Evolutionary conservation across 108 stramenopile species (phyloP), one percentile per base, ranked within the genome.

Genomic region (Fragilariopsis cylindrus): DNA sequence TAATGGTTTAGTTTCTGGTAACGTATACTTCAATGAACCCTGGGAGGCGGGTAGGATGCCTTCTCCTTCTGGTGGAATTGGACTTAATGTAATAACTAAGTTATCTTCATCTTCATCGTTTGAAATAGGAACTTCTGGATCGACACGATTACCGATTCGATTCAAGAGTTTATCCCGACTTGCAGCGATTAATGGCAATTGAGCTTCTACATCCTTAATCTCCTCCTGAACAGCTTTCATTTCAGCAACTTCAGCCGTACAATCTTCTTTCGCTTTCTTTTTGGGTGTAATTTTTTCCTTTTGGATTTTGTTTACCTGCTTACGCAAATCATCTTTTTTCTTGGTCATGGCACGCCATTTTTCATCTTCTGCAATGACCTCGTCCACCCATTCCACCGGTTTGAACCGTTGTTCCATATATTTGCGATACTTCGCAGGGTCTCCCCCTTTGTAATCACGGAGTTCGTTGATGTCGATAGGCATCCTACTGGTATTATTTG

Each of bases 101-200:
- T 97, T 98, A 72, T 98, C 97, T 52, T 84, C 82, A 4, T 98
- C 98, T 83, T 99, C 99, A 73, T 98, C 90, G 15, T 98, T 42
- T 47, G 80, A 80, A 60, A 97, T 91, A 58, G 97, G 97, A 47
- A 99, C 99, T 67, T 96, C 92, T 7, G 93, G 87, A 76, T 96
- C 98, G 48, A 99, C 98, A 55, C 97, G 81, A 88, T 99, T 99
- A 5, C 98, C 99, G 76, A 99, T 94, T 39, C 80, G 76, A 56
- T 84, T 86, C 55, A 99, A 73, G 15, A 99, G 84, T 41, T 72
- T 70, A 58, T 95, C 94, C 49, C 90, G 70, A 73, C 84, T 73
- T 7, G 65, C 84, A 49, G 78, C 93, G 48, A 89, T 57, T 0
- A 72, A 69, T 45, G 92, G 93, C 64, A 93, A 60, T 58, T 73